These are phyloP conservation scores for Capsaspora owczarzaki DNA, from an alignment of 78 protist genomes.

Conservation along the genomic window DNA sequence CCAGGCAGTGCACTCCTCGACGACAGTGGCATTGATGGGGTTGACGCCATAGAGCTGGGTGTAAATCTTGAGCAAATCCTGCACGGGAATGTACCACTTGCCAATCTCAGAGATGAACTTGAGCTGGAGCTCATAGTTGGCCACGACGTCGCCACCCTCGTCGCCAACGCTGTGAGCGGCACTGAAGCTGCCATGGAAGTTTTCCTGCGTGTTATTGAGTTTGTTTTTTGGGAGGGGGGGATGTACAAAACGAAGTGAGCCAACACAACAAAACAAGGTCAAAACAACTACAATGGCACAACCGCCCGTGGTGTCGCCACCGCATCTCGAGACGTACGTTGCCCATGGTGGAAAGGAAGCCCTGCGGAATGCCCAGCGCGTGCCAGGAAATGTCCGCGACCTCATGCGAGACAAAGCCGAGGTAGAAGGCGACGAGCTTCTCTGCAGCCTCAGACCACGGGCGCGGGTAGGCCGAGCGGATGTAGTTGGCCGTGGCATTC, in stretches of 20 bases:
- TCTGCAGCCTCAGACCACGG: background rate
- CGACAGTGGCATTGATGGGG: background rate
- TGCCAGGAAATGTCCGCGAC: constrained; percentile 13
- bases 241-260: too few species aligned
- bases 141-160: constrained; percentile 3
- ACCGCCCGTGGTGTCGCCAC: too few species aligned
- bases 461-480: background rate
- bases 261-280: too few species aligned
- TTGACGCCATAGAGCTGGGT: background rate
- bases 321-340: too few species aligned
- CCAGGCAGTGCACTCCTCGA: background rate
- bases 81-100: constrained; percentile 20
- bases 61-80: background rate
- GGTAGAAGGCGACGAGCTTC: constrained; percentile 6
- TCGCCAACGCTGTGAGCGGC: background rate
- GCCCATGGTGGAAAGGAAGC: background rate
- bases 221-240: too few species aligned
- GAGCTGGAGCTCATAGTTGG: background rate
- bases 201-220: too few species aligned
- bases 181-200: too few species aligned
- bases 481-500: background rate
- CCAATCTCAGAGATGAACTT: too few species aligned
- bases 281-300: too few species aligned
- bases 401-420: constrained; percentile 6
- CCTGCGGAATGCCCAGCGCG: background rate